Percentiles rank a stretch among this genome's conserved stretches.
Conservation (phyloP, 192 early-diverging fungal genomes). For the Coemansia sp. region DNA sequence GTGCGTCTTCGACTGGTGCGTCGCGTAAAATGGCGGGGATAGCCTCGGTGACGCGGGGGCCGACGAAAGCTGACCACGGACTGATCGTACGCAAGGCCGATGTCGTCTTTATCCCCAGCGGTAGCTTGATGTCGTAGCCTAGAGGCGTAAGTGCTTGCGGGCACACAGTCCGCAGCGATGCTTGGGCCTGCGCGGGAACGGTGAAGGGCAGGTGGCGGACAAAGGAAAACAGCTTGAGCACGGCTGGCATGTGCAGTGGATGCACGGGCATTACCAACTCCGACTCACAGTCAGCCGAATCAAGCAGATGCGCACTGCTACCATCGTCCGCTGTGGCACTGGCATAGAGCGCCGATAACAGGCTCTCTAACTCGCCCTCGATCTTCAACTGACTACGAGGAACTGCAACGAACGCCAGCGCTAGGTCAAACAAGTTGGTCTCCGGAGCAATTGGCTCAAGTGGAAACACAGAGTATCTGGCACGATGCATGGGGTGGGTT, state of each 20-base stretch:
- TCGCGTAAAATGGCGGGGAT: conserved; percentile 49
- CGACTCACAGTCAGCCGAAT: conserved; percentile 18
- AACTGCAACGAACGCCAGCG: conserved; percentile 54
- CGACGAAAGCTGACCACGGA: conserved; percentile 61
- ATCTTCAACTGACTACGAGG: conserved; percentile 45
- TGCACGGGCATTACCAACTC: conserved; percentile 61
- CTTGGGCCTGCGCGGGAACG: conserved; percentile 53
- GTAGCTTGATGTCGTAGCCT: conserved; percentile 56
- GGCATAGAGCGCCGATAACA: conserved; percentile 40
- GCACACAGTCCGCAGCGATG: conserved; percentile 61
- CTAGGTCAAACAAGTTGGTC: conserved; percentile 43
- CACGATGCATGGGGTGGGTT: conserved; percentile 71
- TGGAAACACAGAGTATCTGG: conserved; percentile 57
- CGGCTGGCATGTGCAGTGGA: conserved; percentile 62
- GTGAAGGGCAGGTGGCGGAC: conserved; percentile 45
- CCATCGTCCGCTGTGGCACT: conserved; percentile 3
- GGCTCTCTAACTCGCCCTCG: conserved; percentile 52
- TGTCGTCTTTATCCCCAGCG: conserved; percentile 63
- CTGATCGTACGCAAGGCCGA: conserved; percentile 68
- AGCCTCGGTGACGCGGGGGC: conserved; percentile 54
- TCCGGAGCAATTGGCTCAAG: conserved; percentile 49
- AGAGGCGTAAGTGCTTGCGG: conserved; percentile 25
- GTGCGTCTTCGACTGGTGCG: conserved; percentile 29
- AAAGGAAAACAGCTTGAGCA: conserved; percentile 51
- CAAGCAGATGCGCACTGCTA: conserved; percentile 22